Evolutionary conservation across 148 eudicot genomes (phyloP).

Genomic region (Limonium bicolor): DNA sequence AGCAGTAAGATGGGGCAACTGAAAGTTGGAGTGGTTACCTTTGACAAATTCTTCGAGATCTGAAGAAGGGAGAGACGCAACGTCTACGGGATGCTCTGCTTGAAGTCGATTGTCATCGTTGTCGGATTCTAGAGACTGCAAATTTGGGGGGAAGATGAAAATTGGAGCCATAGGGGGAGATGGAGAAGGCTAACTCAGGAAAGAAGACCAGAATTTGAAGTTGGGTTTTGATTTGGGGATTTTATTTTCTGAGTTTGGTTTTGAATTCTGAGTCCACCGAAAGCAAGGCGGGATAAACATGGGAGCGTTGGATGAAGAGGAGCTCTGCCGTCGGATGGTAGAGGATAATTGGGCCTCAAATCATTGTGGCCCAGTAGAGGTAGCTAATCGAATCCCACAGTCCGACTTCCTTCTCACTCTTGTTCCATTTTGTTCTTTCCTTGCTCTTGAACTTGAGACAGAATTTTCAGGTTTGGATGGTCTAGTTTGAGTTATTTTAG

Average conservation of each 20-base stretch:
- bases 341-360: too few relatives aligned
- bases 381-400: too few relatives aligned
- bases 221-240: conserved; percentile 4
- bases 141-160: conserved; percentile 54
- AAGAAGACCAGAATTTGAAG: background rate
- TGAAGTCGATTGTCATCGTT: conserved; percentile 19
- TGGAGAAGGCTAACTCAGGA: conserved; percentile 1
- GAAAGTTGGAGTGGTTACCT: conserved; percentile 18
- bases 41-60: conserved; percentile 87
- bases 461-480: too few relatives aligned
- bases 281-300: conserved; percentile 3
- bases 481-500: too few relatives aligned
- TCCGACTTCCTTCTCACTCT: too few relatives aligned
- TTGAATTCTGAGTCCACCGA: background rate
- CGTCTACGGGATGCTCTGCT: conserved; percentile 14
- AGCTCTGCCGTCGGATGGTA: too few relatives aligned
- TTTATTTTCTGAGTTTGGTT: background rate
- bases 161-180: conserved; percentile 67
- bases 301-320: too few relatives aligned
- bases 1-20: too few relatives aligned
- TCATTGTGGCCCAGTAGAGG: too few relatives aligned
- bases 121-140: conserved; percentile 39
- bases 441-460: too few relatives aligned
- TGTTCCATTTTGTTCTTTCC: too few relatives aligned
- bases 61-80: conserved; percentile 52